phyloP scores from a whole-genome alignment of 176 grass and related monocot species.

The Lolium perenne region DNA sequence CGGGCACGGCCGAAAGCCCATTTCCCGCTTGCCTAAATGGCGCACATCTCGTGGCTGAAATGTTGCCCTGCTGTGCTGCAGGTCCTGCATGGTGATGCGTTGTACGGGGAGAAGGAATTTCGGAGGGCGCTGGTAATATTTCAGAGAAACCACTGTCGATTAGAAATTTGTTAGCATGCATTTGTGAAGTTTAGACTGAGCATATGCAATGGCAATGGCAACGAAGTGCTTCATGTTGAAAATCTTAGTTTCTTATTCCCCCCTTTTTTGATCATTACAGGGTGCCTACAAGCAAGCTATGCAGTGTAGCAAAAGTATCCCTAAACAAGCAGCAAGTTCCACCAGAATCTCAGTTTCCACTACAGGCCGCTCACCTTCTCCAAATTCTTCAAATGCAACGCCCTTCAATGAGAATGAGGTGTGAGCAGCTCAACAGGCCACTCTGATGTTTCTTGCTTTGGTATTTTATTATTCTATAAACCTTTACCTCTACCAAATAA shows the following conservation, averaged over 20 bases:
- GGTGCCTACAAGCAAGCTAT: conserved; percentile 90
- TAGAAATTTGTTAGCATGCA: neutral
- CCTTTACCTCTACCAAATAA: neutral
- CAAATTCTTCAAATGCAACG: conserved; percentile 67
- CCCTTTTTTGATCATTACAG: conserved; percentile 44
- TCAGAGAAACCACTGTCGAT: neutral
- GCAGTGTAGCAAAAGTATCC: conserved; percentile 72
- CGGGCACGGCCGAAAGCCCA: neutral
- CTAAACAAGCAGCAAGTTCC: conserved; percentile 66
- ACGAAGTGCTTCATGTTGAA: neutral
- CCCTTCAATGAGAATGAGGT: conserved; percentile 95
- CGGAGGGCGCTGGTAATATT: conserved; percentile 85
- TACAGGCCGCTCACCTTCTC: conserved; percentile 74
- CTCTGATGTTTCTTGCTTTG: neutral
- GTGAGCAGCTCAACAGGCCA: neutral
- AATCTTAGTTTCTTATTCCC: conserved; percentile 16
- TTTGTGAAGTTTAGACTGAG: neutral
- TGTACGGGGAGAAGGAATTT: conserved; percentile 85
- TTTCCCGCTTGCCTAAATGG: neutral
- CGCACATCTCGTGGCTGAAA: neutral
- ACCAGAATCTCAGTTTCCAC: conserved; percentile 70
- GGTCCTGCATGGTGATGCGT: conserved; percentile 95
- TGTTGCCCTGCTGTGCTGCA: conserved; percentile 31
- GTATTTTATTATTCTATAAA: conserved; percentile 25
- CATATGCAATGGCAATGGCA: neutral